Evolutionary conservation across 805 yeast genomes (phyloP).

Genomic region (Wickerhamomyces chaumierensis): DNA sequence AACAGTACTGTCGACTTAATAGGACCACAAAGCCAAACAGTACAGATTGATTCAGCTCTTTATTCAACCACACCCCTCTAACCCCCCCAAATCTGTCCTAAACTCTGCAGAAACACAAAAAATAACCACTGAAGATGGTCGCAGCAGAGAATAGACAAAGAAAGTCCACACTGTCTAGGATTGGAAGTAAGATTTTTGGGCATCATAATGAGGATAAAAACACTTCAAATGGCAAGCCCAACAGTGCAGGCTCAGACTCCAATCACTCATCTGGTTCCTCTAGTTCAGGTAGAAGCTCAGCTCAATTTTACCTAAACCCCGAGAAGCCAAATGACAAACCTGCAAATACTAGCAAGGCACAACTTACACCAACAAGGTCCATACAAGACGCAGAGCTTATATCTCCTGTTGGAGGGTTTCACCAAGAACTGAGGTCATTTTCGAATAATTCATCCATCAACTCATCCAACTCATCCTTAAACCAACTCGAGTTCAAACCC

Average conservation of each 20-base stretch:
- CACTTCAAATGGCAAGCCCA: background rate
- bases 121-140: conserved; percentile 1
- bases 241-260: background rate
- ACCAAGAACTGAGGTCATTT: background rate
- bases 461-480: conserved; percentile 9
- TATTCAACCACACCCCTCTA: too few species aligned
- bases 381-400: background rate
- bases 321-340: background rate
- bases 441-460: conserved; percentile 6
- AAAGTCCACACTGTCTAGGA: conserved; percentile 19
- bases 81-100: too few species aligned
- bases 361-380: background rate
- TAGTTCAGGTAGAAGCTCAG: too few species aligned
- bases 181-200: conserved; percentile 19
- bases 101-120: background rate
- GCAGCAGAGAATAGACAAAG: conserved; percentile 14
- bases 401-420: background rate
- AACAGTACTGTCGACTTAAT: too few species aligned
- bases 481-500: conserved; percentile 4
- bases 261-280: background rate
- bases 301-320: background rate
- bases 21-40: too few species aligned
- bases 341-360: background rate
- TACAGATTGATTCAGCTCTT: too few species aligned
- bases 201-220: background rate